These are phyloP conservation scores for Pseudogymnoascus sp. DNA, from an alignment of 2,329 filamentous ascomycete genomes.

Conservation along the genomic window DNA sequence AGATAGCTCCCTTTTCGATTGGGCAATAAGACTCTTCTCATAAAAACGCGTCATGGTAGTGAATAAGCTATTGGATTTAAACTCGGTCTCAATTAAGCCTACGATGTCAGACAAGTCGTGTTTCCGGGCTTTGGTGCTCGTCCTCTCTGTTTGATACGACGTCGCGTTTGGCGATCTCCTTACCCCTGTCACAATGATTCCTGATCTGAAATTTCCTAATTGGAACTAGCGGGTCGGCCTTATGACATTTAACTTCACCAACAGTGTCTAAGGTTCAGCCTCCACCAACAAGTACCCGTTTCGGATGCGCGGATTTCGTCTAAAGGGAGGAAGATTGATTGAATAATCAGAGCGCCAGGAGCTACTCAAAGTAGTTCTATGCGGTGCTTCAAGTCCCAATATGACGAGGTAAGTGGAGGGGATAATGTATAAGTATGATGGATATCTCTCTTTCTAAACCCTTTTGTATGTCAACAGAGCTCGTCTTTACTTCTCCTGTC, in stretches of 20 bases:
- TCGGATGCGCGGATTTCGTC: not conserved
- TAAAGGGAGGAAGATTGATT: not conserved
- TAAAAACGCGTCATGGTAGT: not conserved
- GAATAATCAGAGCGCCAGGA: not conserved
- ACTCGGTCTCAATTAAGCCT: not conserved
- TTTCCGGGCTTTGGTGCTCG: not conserved
- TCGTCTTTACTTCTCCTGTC: not conserved
- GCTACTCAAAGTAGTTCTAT: not conserved
- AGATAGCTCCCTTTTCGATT: not conserved
- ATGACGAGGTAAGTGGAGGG: not conserved
- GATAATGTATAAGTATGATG: not conserved
- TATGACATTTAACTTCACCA: not conserved
- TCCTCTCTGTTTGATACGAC: not conserved
- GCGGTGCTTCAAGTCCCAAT: not conserved
- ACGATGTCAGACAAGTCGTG: not conserved
- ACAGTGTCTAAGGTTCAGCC: not conserved
- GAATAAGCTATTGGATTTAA: not conserved
- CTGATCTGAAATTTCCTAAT: not conserved
- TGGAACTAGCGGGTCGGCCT: not conserved
- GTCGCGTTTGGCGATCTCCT: not conserved
- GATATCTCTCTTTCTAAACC: not conserved
- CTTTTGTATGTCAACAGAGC: not conserved
- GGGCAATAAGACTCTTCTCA: not conserved
- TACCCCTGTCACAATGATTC: conserved; percentile 1
- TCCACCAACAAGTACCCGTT: not conserved